Evolutionary conservation across 768 basidiomycete genomes (phyloP).

Genomic region (Boletus fagicola): DNA sequence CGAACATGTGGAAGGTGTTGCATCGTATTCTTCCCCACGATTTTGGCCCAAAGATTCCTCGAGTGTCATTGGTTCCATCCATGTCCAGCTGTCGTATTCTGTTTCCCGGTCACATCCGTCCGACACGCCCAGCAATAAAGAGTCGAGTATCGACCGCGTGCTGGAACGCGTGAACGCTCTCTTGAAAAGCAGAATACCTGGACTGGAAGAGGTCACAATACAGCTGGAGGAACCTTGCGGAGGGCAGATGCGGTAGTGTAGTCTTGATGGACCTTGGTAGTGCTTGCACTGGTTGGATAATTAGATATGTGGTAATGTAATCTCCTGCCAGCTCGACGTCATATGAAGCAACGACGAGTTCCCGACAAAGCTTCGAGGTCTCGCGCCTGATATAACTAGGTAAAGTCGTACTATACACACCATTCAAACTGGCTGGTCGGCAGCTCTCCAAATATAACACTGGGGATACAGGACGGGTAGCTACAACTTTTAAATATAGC

Average conservation of each 20-base stretch:
- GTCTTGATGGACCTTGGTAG: constrained; percentile 8
- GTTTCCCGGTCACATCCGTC: constrained; percentile 52
- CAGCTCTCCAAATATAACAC: too few relatives aligned
- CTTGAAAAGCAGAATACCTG: constrained; percentile 69
- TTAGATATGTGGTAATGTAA: constrained; percentile 19
- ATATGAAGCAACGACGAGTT: neutral
- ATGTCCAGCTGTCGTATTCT: constrained; percentile 77
- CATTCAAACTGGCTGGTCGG: too few relatives aligned
- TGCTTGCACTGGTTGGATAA: constrained; percentile 10
- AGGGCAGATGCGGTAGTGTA: constrained; percentile 4
- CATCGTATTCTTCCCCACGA: constrained; percentile 73
- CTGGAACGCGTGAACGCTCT: constrained; percentile 73
- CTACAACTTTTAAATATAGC: too few relatives aligned
- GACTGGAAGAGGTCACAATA: constrained; percentile 86
- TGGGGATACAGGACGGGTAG: too few relatives aligned
- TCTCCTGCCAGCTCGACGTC: neutral
- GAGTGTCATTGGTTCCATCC: constrained; percentile 86
- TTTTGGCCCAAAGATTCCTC: constrained; percentile 97
- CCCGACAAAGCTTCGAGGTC: too few relatives aligned
- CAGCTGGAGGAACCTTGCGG: constrained; percentile 59
- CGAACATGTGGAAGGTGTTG: constrained; percentile 70
- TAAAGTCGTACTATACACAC: too few relatives aligned
- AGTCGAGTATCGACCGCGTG: constrained; percentile 52
- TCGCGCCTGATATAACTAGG: too few relatives aligned
- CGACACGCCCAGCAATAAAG: constrained; percentile 36